Percentiles rank a stretch among this genome's conserved stretches.
Conservation (phyloP, 2,329 filamentous ascomycete species). For the Pseudogymnoascus sp. region DNA sequence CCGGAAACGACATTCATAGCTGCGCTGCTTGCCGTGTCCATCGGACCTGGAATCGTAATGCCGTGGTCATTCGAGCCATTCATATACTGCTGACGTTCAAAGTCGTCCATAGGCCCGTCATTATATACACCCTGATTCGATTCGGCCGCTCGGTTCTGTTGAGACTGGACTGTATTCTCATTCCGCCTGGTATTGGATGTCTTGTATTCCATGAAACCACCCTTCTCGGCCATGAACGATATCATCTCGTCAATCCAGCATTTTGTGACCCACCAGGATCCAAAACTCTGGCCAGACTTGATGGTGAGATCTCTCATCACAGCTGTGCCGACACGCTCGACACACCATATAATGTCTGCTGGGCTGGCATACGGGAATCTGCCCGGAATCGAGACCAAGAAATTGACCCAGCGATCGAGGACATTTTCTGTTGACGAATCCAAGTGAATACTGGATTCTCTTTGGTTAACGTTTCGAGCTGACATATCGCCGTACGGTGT, state of each 20-base stretch:
- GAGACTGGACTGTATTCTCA: background rate
- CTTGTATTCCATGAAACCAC: conserved; percentile 69
- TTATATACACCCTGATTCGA: conserved; percentile 25
- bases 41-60: conserved; percentile 20
- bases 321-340: conserved; percentile 66
- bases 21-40: conserved; percentile 36
- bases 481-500: conserved; percentile 53
- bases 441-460: conserved; percentile 31
- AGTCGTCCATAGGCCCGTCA: conserved; percentile 24
- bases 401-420: conserved; percentile 69
- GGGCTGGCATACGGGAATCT: conserved; percentile 68
- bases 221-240: conserved; percentile 78
- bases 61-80: conserved; percentile 13
- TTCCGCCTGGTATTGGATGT: conserved; percentile 29
- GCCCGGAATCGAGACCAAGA: conserved; percentile 58
- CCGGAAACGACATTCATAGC: conserved; percentile 27
- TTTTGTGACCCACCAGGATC: conserved; percentile 93
- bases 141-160: conserved; percentile 18
- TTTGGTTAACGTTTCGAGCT: conserved; percentile 36
- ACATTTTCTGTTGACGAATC: conserved; percentile 52
- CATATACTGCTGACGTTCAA: conserved; percentile 18
- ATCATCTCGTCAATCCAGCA: conserved; percentile 95
- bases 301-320: conserved; percentile 77
- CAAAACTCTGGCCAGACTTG: conserved; percentile 68
- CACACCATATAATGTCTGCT: conserved; percentile 65